Evolutionary conservation across 371 early-diverging fungal genomes (phyloP), one percentile per base, ranked within the genome.

Genomic region (Lichtheimia ramosa): DNA sequence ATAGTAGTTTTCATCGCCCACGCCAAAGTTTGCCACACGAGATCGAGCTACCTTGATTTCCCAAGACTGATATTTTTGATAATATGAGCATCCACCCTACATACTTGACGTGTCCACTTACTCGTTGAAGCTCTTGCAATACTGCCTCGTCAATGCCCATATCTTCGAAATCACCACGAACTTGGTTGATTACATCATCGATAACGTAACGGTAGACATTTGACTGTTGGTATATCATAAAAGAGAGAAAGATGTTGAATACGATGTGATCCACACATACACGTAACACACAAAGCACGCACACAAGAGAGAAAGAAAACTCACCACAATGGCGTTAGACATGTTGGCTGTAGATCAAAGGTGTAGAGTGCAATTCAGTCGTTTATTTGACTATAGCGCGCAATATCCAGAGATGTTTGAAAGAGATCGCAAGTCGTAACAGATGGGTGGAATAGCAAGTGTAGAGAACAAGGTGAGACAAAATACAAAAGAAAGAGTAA

Each of bases 181-280:
- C 89, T 69, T 92, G 92, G 58, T 86, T 86, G 64, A 95, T 90
- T 54, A 98, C 98, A 63, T 98, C 96, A 74, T 92, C 89, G 67
- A 98, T 97, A 43, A 98, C 92, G 71, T 86, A 86, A 52, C 88
- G 83, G 75, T 98, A 98, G 25, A 95, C 89, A 59, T 79, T 74
- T 3, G 89, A 83, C 84, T 90, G 34, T 34, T 34, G 34, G 10
- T 34, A 34, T 28, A 7, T 42, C 43, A 51, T 18, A 46, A 8
- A 46, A 40, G 54, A 28, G 40, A 52, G 43, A 53, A 10, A 50
- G 28, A 13, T 15, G 51, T 40, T 46, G 16, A 52, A 46, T 27
- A 52, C 24, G 16, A 27, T n/a, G 46, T 1, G 24, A 4, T 13
- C 25, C 5, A 43, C 27, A 34, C 28, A 25, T 20, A 51, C 18